Percentiles rank a stretch among this genome's conserved stretches.
phyloP scores from a whole-genome alignment of 176 grass and related monocot species.

The Oryza glaberrima region DNA sequence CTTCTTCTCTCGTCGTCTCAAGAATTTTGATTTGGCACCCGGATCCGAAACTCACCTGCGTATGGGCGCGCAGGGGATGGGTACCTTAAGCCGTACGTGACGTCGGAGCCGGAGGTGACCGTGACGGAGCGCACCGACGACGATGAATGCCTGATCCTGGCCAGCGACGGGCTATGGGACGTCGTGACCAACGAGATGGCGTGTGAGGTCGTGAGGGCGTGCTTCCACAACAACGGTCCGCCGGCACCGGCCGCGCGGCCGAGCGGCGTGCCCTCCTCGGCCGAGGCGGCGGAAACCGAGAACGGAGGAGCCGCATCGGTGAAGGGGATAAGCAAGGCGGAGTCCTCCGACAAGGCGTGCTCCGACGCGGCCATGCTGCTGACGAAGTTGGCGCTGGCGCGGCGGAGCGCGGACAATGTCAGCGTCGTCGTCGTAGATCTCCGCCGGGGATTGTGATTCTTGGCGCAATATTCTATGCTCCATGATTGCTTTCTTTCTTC shows the following conservation, averaged over 20 bases:
- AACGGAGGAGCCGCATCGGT: conserved; percentile 24
- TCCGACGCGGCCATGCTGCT: conserved; percentile 87
- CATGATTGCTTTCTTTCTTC: conserved; percentile 10
- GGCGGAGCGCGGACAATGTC: conserved; percentile 81
- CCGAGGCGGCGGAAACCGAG: not conserved
- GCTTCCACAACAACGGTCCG: conserved; percentile 64
- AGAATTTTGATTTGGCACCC: not conserved
- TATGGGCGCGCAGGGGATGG: conserved; percentile 56
- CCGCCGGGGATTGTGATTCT: conserved; percentile 45
- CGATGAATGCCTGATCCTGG: conserved; percentile 92
- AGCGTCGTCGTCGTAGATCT: conserved; percentile 92
- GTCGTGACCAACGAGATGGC: conserved; percentile 92
- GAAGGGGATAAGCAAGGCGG: conserved; percentile 26
- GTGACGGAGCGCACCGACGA: conserved; percentile 72
- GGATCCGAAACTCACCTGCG: conserved; percentile 14
- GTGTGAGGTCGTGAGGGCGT: conserved; percentile 72
- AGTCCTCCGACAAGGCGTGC: conserved; percentile 67
- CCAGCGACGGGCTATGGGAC: conserved; percentile 96
- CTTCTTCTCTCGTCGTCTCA: not conserved
- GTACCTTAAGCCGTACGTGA: conserved; percentile 86
- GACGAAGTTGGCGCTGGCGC: conserved; percentile 88
- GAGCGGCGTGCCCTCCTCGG: not conserved
- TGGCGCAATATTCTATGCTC: conserved; percentile 32
- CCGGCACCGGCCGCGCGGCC: not conserved
- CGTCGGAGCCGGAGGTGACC: conserved; percentile 83